These are phyloP conservation scores for Ichthyophthirius multifiliis DNA, from an alignment of 169 alveolate species.

Conservation along the genomic window DNA sequence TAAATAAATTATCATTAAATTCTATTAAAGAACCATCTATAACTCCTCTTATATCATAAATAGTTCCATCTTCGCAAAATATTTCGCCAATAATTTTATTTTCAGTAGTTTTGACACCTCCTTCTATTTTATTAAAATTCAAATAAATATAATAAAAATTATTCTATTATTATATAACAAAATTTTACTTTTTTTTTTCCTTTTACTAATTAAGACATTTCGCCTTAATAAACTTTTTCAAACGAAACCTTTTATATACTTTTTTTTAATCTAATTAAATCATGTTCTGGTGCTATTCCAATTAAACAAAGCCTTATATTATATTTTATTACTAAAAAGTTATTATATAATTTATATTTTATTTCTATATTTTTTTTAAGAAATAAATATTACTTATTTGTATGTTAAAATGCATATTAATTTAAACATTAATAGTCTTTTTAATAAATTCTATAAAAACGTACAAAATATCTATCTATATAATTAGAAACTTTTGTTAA, in stretches of 20 bases:
- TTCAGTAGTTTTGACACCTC: not conserved
- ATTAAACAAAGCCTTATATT: not conserved
- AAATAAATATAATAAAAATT: not conserved
- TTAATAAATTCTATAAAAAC: not conserved
- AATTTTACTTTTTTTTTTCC: not conserved
- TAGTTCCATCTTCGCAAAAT: constrained; percentile 2
- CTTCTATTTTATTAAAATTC: not conserved
- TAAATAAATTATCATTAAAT: constrained; percentile 5
- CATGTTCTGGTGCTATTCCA: constrained; percentile 6
- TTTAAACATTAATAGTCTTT: not conserved
- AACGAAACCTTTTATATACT: not conserved
- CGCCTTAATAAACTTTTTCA: constrained; percentile 6
- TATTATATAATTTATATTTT: not conserved
- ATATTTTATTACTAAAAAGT: not conserved
- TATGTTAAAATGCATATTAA: not conserved
- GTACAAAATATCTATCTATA: not conserved
- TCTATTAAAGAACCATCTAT: not conserved
- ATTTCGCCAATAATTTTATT: not conserved
- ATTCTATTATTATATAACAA: not conserved
- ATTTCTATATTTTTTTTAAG: no score
- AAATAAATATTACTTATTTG: not conserved
- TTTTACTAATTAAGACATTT: not conserved
- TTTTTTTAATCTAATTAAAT: not conserved
- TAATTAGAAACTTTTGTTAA: constrained; percentile 1
- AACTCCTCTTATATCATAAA: not conserved